A percentile compares a stretch with the other conserved stretches of the same genome.
Conservation (phyloP, 225 moss, liverwort and hornwort genomes). For the Physcomitrellopsis africana region DNA sequence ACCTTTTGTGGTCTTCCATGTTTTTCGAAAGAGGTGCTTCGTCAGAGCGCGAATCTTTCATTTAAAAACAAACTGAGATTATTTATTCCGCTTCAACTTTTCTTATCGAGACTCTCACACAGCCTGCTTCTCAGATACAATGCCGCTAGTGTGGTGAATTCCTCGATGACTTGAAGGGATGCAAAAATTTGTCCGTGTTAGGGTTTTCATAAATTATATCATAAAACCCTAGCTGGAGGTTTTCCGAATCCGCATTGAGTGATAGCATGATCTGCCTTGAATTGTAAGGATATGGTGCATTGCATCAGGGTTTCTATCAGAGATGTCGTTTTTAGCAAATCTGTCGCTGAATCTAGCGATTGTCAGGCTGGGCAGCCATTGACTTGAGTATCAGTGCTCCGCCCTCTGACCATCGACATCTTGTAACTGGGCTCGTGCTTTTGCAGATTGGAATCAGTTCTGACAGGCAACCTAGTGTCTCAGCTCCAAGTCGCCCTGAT, state of each 20-base stretch:
- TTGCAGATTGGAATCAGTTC: conserved; percentile 43
- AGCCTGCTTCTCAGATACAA: background rate
- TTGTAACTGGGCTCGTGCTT: background rate
- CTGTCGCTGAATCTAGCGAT: background rate
- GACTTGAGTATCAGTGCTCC: background rate
- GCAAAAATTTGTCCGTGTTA: background rate
- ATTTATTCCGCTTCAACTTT: background rate
- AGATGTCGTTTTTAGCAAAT: background rate
- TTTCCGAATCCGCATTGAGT: background rate
- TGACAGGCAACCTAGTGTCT: conserved; percentile 38
- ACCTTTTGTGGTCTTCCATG: background rate
- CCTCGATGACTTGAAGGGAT: background rate
- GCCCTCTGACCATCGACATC: background rate
- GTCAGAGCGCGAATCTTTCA: background rate
- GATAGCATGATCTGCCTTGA: background rate
- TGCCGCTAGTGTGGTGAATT: too few species aligned
- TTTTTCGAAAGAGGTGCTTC: too few species aligned
- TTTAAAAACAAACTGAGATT: background rate
- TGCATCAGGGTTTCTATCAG: background rate
- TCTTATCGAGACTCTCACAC: background rate
- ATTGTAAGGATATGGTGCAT: background rate
- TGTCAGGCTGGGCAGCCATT: background rate
- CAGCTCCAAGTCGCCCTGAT: conserved; percentile 32
- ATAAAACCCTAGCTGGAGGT: conserved; percentile 26
- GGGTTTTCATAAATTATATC: conserved; percentile 15